Evolutionary conservation across 805 yeast genomes (phyloP), one percentile per base, ranked within the genome.

Genomic region (Barnettozyma botsteinii): DNA sequence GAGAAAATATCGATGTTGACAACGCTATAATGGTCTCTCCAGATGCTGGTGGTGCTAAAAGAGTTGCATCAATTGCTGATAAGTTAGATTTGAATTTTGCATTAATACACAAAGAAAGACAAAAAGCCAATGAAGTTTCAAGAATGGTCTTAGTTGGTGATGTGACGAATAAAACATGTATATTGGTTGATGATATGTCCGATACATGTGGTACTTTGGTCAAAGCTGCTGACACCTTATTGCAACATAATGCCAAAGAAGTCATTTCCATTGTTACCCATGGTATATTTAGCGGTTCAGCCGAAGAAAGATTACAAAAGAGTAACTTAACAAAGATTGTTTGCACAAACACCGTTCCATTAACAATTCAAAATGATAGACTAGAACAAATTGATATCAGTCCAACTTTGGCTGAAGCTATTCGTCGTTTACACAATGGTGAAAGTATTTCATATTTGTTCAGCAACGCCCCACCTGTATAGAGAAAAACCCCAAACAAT

Each of bases 11-110:
- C 33, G 71, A 74, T 47, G 64, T 69, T 46, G 64, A 65, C 24
- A 70, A 79, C 43, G 73, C 88, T 9, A 85, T 88, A 38, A 77
- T 91, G 40, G 94, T 91, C 11, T 87, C 96, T 5, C 98, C 98
- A 4, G 98, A 91, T 66, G 98, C 98, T 4, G 98, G 98, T 53
- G 98, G 98, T 44, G 98, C 98, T 40, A 91, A 91, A 64, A 76
- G 98, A 50, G 98, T 89, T 21, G 98, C 98, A 2, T 80, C 89
- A 5, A 68, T 91, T 37, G 98, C 98, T 12, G 98, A 91, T 56
- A 78, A 84, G 53, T 70, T 93, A 49, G 98, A 93, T 55, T 73
- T 91, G 52, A 87, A 84, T 60, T 91, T 91, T 65, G 98, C 98
- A 1, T 76, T 91, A 59, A 93, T 91, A 54, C 98, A 91, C 67